Conservation (phyloP, 208 protist species). For the Naegleria fowleri region DNA sequence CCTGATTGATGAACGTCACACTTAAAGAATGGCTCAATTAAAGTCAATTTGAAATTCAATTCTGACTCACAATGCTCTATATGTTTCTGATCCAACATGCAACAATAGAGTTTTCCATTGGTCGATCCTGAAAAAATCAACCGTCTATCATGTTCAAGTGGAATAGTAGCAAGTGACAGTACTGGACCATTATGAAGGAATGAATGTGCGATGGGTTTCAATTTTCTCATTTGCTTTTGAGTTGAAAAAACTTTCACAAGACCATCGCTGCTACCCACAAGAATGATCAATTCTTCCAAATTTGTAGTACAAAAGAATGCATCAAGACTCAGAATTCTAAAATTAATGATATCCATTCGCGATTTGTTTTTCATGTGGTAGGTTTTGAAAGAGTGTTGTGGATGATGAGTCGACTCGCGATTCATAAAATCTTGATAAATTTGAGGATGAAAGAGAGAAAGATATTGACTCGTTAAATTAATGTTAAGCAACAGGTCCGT, state of each 20-base stretch:
- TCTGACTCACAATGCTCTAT: background rate
- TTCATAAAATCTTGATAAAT: background rate
- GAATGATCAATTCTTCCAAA: background rate
- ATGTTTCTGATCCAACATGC: background rate
- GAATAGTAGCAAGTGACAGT: background rate
- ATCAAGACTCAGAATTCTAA: background rate
- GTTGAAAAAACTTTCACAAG: background rate
- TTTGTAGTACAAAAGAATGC: background rate
- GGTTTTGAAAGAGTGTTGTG: background rate
- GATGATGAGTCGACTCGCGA: background rate
- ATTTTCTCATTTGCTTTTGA: background rate
- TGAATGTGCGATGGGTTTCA: background rate
- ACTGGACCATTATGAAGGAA: background rate
- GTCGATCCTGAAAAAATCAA: background rate
- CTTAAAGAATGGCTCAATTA: background rate
- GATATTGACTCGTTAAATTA: background rate
- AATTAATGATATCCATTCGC: background rate
- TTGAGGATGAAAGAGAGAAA: background rate
- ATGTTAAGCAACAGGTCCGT: background rate
- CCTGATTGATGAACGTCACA: background rate
- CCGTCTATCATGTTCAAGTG: background rate
- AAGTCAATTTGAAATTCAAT: background rate
- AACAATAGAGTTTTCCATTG: background rate
- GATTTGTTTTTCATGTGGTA: background rate
- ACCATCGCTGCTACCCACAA: background rate